Evolutionary conservation across 2,329 filamentous ascomycete species (phyloP).

Genomic region (Diaporthe humulicola): DNA sequence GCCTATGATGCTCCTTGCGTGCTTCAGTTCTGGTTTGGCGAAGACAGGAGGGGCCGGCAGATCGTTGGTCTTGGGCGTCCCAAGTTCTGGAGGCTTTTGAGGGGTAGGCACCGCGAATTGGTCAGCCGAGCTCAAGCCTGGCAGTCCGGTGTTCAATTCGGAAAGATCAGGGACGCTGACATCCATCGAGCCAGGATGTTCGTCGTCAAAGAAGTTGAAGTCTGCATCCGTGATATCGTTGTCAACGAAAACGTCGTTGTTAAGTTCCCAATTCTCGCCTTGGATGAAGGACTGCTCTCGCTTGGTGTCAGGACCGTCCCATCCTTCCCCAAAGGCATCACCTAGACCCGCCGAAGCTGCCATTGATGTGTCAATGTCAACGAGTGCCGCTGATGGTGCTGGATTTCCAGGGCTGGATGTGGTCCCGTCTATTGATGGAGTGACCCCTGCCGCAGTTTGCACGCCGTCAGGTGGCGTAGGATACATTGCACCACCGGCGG

Average conservation of each 20-base stretch:
- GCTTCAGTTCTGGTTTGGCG: slow-evolving; percentile 70
- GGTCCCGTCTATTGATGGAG: slow-evolving; percentile 68
- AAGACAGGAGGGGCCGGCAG: slow-evolving; percentile 56
- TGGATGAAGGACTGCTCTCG: slow-evolving; percentile 62
- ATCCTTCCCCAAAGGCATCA: slow-evolving; percentile 53
- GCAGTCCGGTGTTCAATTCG: slow-evolving; percentile 44
- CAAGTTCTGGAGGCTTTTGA: slow-evolving; percentile 40
- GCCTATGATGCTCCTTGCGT: slow-evolving; percentile 68
- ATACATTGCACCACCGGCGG: slow-evolving; percentile 71
- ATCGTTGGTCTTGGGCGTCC: slow-evolving; percentile 33
- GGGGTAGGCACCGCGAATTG: slow-evolving; percentile 42
- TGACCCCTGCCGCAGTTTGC: slow-evolving; percentile 65
- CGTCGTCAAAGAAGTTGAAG: slow-evolving; percentile 86
- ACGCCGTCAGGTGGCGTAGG: slow-evolving; percentile 79
- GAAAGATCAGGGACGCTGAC: slow-evolving; percentile 52
- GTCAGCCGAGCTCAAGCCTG: slow-evolving; percentile 36
- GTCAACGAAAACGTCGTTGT: slow-evolving; percentile 79
- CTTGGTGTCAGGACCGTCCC: slow-evolving; percentile 59
- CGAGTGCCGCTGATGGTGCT: slow-evolving; percentile 45
- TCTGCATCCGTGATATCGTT: slow-evolving; percentile 84
- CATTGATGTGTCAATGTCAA: slow-evolving; percentile 55
- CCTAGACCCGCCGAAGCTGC: slow-evolving; percentile 44
- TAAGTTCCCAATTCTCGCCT: slow-evolving; percentile 73
- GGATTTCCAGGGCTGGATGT: slow-evolving; percentile 68
- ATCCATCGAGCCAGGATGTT: slow-evolving; percentile 61